Evolutionary conservation across 352 stramenopile genomes (phyloP).

Genomic region (Globisporangium solare): DNA sequence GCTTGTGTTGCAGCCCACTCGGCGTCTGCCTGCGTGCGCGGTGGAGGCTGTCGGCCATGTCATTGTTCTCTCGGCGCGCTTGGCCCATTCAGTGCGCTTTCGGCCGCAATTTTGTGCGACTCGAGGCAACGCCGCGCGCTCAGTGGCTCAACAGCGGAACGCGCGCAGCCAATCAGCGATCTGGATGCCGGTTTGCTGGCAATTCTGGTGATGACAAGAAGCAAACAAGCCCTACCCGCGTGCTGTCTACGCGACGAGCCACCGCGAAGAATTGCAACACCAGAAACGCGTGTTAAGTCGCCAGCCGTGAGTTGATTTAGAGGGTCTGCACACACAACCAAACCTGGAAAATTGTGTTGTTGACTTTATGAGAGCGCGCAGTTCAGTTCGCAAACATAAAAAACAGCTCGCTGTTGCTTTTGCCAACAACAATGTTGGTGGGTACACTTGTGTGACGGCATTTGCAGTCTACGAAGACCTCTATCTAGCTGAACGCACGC

Average conservation of each 20-base stretch:
- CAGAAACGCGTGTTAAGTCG: conserved; percentile 3
- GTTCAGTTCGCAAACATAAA: no score
- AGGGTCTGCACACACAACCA: no score
- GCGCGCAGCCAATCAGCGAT: conserved; percentile 1
- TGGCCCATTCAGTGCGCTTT: not conserved
- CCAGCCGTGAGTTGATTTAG: not conserved
- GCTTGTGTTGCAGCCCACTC: not conserved
- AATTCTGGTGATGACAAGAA: conserved; percentile 10
- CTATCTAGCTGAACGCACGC: no score
- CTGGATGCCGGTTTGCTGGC: conserved; percentile 5
- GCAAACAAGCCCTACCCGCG: not conserved
- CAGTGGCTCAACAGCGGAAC: conserved; percentile 6
- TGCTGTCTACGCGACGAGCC: not conserved
- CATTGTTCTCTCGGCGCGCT: not conserved
- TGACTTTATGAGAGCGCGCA: no score
- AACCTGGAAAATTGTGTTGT: no score
- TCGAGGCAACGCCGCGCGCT: not conserved
- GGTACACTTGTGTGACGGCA: no score
- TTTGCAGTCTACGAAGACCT: no score
- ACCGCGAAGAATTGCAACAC: conserved; percentile 7
- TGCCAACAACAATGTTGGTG: no score
- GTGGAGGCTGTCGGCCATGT: not conserved
- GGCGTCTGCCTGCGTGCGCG: conserved; percentile 1
- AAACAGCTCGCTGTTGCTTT: no score
- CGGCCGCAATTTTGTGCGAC: not conserved